phyloP scores from a whole-genome alignment of 768 basidiomycete species.

The Trichaptum fuscoviolaceum region DNA sequence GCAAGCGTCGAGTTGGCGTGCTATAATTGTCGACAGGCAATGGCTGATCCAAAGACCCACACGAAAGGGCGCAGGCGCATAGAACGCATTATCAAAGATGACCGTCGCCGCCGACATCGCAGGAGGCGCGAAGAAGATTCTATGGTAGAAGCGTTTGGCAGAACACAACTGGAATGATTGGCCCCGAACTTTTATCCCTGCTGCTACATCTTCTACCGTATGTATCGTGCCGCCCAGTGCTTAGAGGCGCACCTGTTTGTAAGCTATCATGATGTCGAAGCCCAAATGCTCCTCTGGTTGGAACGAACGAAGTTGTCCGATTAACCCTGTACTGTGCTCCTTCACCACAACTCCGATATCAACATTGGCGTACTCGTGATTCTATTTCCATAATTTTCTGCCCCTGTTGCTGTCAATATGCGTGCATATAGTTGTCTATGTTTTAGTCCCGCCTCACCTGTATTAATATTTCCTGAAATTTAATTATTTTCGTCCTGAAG shows the following conservation, averaged over 20 bases:
- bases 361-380: background rate
- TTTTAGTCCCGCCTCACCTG: background rate
- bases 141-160: conserved; percentile 76
- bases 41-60: conserved; percentile 63
- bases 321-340: background rate
- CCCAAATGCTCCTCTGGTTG: background rate
- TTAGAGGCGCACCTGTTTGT: background rate
- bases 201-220: conserved; percentile 2
- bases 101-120: conserved; percentile 73
- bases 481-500: background rate
- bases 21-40: conserved; percentile 65
- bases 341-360: background rate
- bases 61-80: conserved; percentile 63
- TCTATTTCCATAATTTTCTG: background rate
- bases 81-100: conserved; percentile 80
- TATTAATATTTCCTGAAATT: background rate
- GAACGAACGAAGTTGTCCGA: background rate
- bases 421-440: background rate
- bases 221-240: background rate
- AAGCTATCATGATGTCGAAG: background rate
- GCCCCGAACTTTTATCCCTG: background rate
- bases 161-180: conserved; percentile 32
- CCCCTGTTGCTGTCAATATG: background rate
- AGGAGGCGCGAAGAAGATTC: conserved; percentile 81
- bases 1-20: conserved; percentile 84